Evolutionary conservation across 73 alveolate genomes (phyloP), one percentile per base, ranked within the genome.

Genomic region (Stentor roeselii): DNA sequence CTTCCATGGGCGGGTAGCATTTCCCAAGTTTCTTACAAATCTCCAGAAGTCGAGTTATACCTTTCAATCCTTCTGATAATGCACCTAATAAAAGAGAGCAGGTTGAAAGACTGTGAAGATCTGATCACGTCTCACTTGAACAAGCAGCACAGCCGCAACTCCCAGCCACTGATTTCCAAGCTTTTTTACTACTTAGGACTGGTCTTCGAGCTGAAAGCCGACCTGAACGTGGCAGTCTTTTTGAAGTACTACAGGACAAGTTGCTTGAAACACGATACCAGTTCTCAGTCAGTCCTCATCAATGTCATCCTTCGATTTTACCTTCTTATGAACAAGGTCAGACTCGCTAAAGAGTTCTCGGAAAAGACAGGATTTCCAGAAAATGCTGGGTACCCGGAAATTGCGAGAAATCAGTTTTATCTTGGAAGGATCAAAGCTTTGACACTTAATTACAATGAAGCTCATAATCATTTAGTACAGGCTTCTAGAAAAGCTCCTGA

Each of bases 401-500:
- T 78, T 30, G 97, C 98, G 3, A 84, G 99, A 67, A 93, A 93
- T 86, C 90, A 95, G 74, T 97, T 91, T 89, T 96, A 97, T 77
- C 89, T 95, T 14, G 99, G 99, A 31, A 91, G 94, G 84, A 97
- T 97, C 32, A 93, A 96, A 86, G 99, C 99, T 3, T 92, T 97
- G 42, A 94, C 94, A 91, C 90, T 94, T 82, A 95, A 97, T 78
- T 97, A 97, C 87, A 78, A 98, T 0, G 99, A 94, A 80, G 96
- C 99, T 3, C 89, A 89, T 83, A 90, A 93, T 3, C 93, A 92
- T 59, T 91, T 97, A 40, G 91, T 92, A 4, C 92, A 92, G 83
- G 98, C 99, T 3, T 85, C 92, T 36, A 93, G 98, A 78, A 97
- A 97, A 89, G 98, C 99, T 27, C 98, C 99, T 40, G 99, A 97